Base-by-base conservation (phyloP, 805 yeast genomes). In the Torulaspora franciscae region DNA sequence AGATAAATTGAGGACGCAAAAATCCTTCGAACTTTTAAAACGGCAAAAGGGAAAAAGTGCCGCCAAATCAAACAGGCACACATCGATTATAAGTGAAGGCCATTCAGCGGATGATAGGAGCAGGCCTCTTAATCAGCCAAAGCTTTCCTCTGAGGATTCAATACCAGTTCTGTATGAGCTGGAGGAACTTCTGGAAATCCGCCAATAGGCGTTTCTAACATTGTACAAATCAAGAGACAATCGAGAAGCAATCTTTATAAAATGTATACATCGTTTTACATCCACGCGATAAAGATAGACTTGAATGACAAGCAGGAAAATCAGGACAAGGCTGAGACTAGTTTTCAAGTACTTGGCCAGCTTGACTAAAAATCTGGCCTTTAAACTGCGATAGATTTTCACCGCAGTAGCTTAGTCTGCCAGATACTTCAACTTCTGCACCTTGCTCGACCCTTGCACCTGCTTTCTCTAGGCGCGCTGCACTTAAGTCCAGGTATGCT, bases 371-470 rank as follows among this genome's bases (percentile, higher is more conserved):
- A 2, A 51, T 37, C 40, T 72, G 66, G 14, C 81, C 89, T 46
- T 70, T 72, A 45, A 75, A 79, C 45, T 64, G 61, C 40, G 75
- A 80, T 42, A 85, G 70, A 1, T 83, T 84, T 65, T 85, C 93
- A 24, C 93, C 93, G 13, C 70, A 66, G 57, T 90, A 91, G 54
- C 91, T 81, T 6, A 89, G 71, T 42, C 73, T 64, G 5, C 91
- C 81, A n/a, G 80, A 74, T 1, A 91, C 87, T 67, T 91, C 99
- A 9, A 88, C 85, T 17, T 74, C 65, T 0, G 67, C 71, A 17
- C 66, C 74, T 8, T 66, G 62, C 5, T 62, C 66, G 9, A 85
- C 62, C 2, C 61, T 48, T 2, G 85, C 96, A n/a, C 96, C 96
- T 3, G 79, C 79, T 2, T 69, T 70, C 23, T 63, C 57, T 27